These are phyloP conservation scores for Drechslerella dactyloides DNA, from an alignment of 2,329 filamentous ascomycete species.

Conservation along the genomic window DNA sequence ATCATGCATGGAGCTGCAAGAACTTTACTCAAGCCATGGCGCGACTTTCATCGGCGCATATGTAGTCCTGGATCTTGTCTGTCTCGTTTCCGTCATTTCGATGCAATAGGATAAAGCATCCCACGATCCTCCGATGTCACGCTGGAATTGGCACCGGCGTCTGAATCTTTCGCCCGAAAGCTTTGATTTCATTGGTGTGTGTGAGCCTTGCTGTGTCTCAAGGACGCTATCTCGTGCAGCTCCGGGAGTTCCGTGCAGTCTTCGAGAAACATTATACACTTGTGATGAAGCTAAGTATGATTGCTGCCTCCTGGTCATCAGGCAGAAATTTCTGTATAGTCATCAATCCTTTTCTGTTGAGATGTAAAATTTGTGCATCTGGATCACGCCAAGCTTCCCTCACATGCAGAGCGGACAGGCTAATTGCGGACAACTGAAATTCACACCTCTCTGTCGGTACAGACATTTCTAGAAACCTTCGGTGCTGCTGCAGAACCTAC, in stretches of 20 bases:
- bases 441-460: conserved; percentile 16
- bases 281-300: conserved; percentile 1
- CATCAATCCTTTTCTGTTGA: conserved; percentile 25
- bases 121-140: conserved; percentile 23
- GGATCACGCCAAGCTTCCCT: background rate
- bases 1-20: conserved; percentile 14
- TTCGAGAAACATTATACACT: conserved; percentile 50
- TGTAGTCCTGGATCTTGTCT: conserved; percentile 31
- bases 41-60: conserved; percentile 48
- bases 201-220: background rate
- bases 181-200: conserved; percentile 22
- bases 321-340: conserved; percentile 16
- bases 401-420: conserved; percentile 46
- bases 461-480: conserved; percentile 49
- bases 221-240: background rate
- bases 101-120: conserved; percentile 51
- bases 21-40: conserved; percentile 34
- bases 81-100: conserved; percentile 48
- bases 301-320: background rate
- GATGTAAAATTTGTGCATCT: conserved; percentile 8
- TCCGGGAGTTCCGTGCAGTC: conserved; percentile 43
- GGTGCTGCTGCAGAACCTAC: conserved; percentile 26
- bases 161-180: conserved; percentile 6
- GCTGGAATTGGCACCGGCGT: conserved; percentile 35
- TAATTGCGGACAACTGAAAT: conserved; percentile 26